Percentiles rank a stretch among this genome's conserved stretches.
phyloP scores from a whole-genome alignment of 129 eudicot genomes.

The Sambucus nigra region DNA sequence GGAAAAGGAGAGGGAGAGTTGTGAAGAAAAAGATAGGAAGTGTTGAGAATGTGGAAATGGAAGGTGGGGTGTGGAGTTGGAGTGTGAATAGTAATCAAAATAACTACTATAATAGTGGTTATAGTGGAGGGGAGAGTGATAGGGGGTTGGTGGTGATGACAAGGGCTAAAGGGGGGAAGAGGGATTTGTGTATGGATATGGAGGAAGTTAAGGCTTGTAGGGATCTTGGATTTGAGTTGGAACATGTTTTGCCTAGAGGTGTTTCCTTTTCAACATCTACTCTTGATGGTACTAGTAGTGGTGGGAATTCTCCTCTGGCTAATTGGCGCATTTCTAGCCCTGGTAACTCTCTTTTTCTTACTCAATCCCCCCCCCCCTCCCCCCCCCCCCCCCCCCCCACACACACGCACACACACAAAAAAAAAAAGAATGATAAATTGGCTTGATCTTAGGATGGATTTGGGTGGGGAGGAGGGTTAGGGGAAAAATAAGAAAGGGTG shows the following conservation, averaged over 20 bases:
- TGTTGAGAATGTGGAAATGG: not conserved
- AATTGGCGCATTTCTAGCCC: slow-evolving; percentile 23
- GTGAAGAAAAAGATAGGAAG: not conserved
- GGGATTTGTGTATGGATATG: slow-evolving; percentile 14
- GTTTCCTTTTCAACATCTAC: not conserved
- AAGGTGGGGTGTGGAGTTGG: not conserved
- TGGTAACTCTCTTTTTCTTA: not conserved
- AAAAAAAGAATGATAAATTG: too few species aligned
- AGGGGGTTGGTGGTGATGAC: slow-evolving; percentile 10
- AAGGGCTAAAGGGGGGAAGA: slow-evolving; percentile 17
- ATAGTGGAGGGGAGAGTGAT: slow-evolving; percentile 7
- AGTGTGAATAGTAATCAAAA: not conserved
- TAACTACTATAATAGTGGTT: not conserved
- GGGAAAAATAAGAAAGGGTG: too few species aligned
- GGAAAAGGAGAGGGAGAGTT: slow-evolving; percentile 1
- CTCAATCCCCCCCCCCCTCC: not conserved
- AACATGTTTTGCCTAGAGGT: not conserved
- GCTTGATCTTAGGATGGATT: too few species aligned
- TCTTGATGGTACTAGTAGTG: slow-evolving; percentile 9
- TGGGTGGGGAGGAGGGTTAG: too few species aligned
- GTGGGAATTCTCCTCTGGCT: slow-evolving; percentile 9
- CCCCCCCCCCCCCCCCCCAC: too few species aligned
- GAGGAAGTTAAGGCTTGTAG: slow-evolving; percentile 23
- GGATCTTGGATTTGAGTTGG: slow-evolving; percentile 24
- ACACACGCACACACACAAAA: too few species aligned